Base-by-base conservation (phyloP, 2,329 filamentous ascomycete genomes). In the Raffaelea albimanens region DNA sequence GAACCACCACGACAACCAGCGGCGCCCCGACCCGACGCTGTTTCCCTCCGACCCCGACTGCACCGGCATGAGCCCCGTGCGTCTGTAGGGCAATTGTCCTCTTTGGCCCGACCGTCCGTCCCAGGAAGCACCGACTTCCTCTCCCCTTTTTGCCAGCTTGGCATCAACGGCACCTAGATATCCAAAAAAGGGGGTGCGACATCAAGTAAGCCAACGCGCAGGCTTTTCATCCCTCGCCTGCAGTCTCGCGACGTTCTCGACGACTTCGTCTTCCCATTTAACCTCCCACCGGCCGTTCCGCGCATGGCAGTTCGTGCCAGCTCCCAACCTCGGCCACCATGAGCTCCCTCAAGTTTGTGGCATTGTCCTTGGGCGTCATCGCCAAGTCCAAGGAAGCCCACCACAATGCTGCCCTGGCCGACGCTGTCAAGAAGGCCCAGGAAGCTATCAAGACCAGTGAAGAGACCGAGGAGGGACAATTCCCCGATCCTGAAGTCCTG, bases 281-380 rank as follows among this genome's bases (percentile, higher is more conserved):
- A 4, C 38, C 8, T 40, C n/a, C 41, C 13, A 13, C 25, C 25
- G 25, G 25, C 25, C 25, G 25, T 13, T 40, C 45, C 46, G 52
- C 71, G 70, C 64, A 75, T 75, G 72, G 64, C 68, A 63, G 57
- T 64, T 65, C 58, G 63, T 53, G 55, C 57, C 62, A 61, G 57
- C 62, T 56, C 55, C 52, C 56, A 57, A 57, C 54, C 58, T 58
- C 61, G 70, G 59, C 80, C 62, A 84, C 80, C 57, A 85, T 95
- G 72, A 95, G 85, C 75, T 97, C 93, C 56, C 83, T 95, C 59
- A 90, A 96, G 59, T 98, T 98, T 64, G 88, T 98, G 59, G 83
- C 94, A 60, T 90, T 87, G 60, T 91, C 93, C 36, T 71, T 98
- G 62, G 93, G 96, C 72, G 83, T 83, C 62, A 96, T 98, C 61